Percentiles rank a stretch among this genome's conserved stretches.
Conservation (phyloP, 768 basidiomycete species). For the Zangia roseola region DNA sequence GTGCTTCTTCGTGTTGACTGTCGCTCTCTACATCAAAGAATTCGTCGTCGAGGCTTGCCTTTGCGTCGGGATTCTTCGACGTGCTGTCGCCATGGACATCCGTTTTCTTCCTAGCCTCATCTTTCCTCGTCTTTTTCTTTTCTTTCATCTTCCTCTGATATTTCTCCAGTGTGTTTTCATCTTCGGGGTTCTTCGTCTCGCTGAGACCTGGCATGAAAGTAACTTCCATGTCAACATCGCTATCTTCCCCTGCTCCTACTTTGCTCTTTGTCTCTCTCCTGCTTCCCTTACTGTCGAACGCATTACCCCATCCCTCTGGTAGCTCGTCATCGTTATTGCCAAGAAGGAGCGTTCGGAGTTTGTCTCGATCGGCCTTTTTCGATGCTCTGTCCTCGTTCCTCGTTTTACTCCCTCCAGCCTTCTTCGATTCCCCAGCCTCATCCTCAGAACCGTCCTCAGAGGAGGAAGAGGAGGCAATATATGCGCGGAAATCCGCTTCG, state of each 20-base stretch:
- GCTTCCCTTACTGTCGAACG: slow-evolving; percentile 24
- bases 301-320: slow-evolving; percentile 82
- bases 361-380: slow-evolving; percentile 55
- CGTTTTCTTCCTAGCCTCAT: slow-evolving; percentile 49
- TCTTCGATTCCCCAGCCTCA: slow-evolving; percentile 13
- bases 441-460: slow-evolving; percentile 51
- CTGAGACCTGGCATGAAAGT: slow-evolving; percentile 89
- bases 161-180: slow-evolving; percentile 87
- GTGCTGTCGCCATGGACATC: slow-evolving; percentile 20
- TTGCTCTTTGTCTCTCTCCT: slow-evolving; percentile 1
- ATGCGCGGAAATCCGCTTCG: slow-evolving; percentile 84
- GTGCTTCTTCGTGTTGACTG: slow-evolving; percentile 25
- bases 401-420: slow-evolving; percentile 6
- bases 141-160: slow-evolving; percentile 91
- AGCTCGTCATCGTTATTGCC: slow-evolving; percentile 61
- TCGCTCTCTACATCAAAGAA: slow-evolving; percentile 63
- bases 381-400: slow-evolving; percentile 22
- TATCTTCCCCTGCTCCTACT: slow-evolving; percentile 22
- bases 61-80: slow-evolving; percentile 7
- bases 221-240: slow-evolving; percentile 87
- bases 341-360: slow-evolving; percentile 75
- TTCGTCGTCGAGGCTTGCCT: slow-evolving; percentile 50
- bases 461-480: slow-evolving; percentile 70
- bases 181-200: slow-evolving; percentile 47
- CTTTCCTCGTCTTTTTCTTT: slow-evolving; percentile 80